Conservation (phyloP, 208 protist species). For the Acanthamoeba quina region DNA sequence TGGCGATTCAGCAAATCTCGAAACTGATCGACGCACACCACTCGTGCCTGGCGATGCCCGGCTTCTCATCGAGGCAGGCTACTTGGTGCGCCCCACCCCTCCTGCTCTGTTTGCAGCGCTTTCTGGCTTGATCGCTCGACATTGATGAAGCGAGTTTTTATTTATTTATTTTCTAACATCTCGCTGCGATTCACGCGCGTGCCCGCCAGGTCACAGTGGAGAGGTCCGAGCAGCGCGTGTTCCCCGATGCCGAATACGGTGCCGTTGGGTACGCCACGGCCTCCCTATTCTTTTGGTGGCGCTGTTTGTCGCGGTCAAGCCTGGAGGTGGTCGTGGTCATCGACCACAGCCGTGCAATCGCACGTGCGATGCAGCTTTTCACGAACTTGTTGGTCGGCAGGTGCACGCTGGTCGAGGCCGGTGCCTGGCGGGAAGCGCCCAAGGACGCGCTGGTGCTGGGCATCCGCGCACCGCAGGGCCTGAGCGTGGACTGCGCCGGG, state of each 20-base stretch:
- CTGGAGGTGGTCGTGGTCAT: no score
- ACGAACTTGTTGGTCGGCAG: not conserved
- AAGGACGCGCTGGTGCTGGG: constrained; percentile 83
- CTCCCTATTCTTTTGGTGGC: no score
- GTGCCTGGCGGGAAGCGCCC: constrained; percentile 78
- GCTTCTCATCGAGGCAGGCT: constrained; percentile 52
- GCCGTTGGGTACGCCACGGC: not conserved
- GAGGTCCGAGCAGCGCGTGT: constrained; percentile 26
- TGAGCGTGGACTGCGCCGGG: constrained; percentile 60
- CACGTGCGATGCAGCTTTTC: no score
- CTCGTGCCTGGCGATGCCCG: constrained; percentile 81
- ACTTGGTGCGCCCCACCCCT: not conserved
- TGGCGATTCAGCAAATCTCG: constrained; percentile 81
- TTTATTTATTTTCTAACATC: not conserved
- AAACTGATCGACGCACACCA: constrained; percentile 82
- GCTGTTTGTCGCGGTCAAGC: not conserved
- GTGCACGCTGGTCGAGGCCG: constrained; percentile 62
- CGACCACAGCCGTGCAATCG: no score
- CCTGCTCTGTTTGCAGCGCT: not conserved
- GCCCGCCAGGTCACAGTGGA: constrained; percentile 45
- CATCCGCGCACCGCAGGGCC: constrained; percentile 83
- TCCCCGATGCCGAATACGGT: constrained; percentile 80
- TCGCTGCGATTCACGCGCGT: no score
- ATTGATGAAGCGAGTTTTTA: not conserved
- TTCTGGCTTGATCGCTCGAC: not conserved